Conservation (phyloP, 225 moss, liverwort and hornwort species). For the Ulota crispa region DNA sequence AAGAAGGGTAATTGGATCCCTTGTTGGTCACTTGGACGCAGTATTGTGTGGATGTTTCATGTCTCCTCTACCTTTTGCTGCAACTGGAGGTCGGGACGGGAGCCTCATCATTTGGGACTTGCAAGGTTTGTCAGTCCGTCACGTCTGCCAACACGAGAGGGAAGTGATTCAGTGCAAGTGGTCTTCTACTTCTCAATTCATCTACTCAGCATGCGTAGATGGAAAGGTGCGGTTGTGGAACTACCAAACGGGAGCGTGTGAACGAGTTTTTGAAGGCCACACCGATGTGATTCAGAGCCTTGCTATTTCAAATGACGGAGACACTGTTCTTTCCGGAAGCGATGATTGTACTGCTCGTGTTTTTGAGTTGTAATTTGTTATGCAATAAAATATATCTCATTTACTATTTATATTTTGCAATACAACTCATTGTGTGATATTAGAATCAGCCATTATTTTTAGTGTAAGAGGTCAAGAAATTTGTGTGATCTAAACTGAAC, state of each 20-base stretch:
- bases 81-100: constrained; percentile 59
- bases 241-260: constrained; percentile 41
- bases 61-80: constrained; percentile 43
- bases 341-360: constrained; percentile 45
- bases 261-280: constrained; percentile 45
- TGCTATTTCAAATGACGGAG: constrained; percentile 38
- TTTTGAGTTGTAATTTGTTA: constrained; percentile 15
- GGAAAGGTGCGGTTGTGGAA: constrained; percentile 58
- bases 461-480: too few relatives aligned
- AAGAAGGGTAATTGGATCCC: constrained; percentile 42
- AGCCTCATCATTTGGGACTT: constrained; percentile 64
- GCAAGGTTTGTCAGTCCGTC: constrained; percentile 36
- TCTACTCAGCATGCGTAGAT: constrained; percentile 51
- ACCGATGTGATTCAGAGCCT: constrained; percentile 41
- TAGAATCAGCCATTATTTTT: too few relatives aligned
- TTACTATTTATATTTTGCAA: too few relatives aligned
- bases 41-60: constrained; percentile 44
- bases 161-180: constrained; percentile 54
- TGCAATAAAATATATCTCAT: too few relatives aligned
- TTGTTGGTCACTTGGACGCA: constrained; percentile 44
- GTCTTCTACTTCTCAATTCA: constrained; percentile 41
- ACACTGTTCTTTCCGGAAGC: constrained; percentile 31
- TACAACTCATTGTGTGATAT: too few relatives aligned
- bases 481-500: too few relatives aligned
- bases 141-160: constrained; percentile 56